Evolutionary conservation across 2,329 filamentous ascomycete genomes (phyloP).

Genomic region (Penicillium thymicola): DNA sequence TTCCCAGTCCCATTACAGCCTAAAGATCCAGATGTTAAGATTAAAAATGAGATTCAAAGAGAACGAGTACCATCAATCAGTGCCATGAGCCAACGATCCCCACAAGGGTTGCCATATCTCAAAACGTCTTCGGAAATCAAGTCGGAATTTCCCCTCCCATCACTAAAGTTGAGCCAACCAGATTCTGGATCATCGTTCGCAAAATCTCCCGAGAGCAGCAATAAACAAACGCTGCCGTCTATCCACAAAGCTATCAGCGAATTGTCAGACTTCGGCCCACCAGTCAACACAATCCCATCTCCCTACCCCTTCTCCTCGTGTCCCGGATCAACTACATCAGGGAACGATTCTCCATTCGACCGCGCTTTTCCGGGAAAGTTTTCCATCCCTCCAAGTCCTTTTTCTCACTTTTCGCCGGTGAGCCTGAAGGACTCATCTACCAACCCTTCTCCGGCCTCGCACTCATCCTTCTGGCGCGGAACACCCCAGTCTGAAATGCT

Average conservation of each 20-base stretch:
- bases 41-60: not conserved
- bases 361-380: constrained; percentile 31
- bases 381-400: constrained; percentile 35
- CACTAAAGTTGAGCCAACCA: constrained; percentile 41
- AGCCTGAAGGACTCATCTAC: constrained; percentile 37
- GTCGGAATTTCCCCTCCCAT: constrained; percentile 36
- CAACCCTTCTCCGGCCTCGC: constrained; percentile 36
- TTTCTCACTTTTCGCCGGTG: constrained; percentile 39
- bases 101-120: constrained; percentile 3
- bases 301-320: constrained; percentile 26
- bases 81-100: constrained; percentile 6
- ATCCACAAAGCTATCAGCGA: constrained; percentile 38
- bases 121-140: constrained; percentile 33
- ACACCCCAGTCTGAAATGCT: constrained; percentile 27
- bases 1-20: not conserved
- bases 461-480: constrained; percentile 29
- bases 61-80: constrained; percentile 6
- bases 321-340: constrained; percentile 26
- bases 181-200: constrained; percentile 11
- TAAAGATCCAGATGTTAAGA: not conserved
- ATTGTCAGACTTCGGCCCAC: constrained; percentile 27
- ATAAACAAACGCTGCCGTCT: constrained; percentile 40
- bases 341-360: constrained; percentile 29
- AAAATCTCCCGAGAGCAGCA: constrained; percentile 33
- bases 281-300: constrained; percentile 23